Conservation (phyloP, 192 early-diverging fungal species). For the Coemansia sp. region DNA sequence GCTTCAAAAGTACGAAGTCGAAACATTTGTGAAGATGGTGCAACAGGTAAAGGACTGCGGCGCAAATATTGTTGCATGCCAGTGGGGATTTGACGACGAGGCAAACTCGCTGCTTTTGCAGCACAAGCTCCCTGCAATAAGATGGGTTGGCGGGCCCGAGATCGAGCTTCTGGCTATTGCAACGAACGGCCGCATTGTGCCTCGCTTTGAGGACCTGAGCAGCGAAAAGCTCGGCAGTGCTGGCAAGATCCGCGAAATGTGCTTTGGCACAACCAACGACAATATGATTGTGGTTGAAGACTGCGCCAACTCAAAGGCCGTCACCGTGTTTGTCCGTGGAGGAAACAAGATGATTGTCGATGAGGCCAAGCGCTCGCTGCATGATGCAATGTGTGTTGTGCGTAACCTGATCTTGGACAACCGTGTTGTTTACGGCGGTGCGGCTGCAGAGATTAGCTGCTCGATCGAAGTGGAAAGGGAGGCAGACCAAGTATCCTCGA, state of each 20-base stretch:
- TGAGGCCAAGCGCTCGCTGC: conserved; percentile 95
- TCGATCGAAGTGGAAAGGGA: conserved; percentile 90
- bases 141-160: conserved; percentile 99
- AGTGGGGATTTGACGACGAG: conserved; percentile 99
- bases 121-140: conserved; percentile 94
- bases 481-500: conserved; percentile 83
- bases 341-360: conserved; percentile 99
- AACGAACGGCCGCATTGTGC: conserved; percentile 99
- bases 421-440: conserved; percentile 99
- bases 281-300: conserved; percentile 99
- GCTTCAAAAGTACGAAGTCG: conserved; percentile 92
- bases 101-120: conserved; percentile 99
- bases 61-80: conserved; percentile 97
- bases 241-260: conserved; percentile 90
- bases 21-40: conserved; percentile 98
- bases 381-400: conserved; percentile 99
- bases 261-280: conserved; percentile 61
- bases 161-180: conserved; percentile 99
- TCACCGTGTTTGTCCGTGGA: conserved; percentile 95
- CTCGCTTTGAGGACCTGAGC: conserved; percentile 95
- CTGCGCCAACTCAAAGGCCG: conserved; percentile 97
- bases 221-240: conserved; percentile 89
- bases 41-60: conserved; percentile 96
- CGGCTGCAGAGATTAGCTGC: conserved; percentile 95
- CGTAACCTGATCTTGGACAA: conserved; percentile 96